These are phyloP conservation scores for Trypanosoma congolense DNA, from an alignment of 208 protist genomes.

Conservation along the genomic window DNA sequence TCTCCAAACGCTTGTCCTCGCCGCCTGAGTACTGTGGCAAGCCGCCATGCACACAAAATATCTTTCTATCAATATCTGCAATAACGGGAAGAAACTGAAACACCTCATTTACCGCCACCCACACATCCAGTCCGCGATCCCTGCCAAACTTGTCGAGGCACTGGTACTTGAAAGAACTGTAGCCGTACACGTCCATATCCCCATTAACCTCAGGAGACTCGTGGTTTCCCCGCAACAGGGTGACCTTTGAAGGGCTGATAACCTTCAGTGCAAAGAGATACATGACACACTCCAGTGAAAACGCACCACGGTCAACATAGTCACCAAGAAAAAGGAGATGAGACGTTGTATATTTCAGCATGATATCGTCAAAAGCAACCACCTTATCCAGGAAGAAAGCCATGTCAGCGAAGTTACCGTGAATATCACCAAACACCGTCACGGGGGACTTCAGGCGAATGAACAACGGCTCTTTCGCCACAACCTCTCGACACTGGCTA, in stretches of 20 bases:
- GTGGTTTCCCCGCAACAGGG: slow-evolving; percentile 91
- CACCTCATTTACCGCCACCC: slow-evolving; percentile 86
- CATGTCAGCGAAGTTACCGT: slow-evolving; percentile 92
- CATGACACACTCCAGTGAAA: slow-evolving; percentile 86
- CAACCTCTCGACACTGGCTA: slow-evolving; percentile 75
- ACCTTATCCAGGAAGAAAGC: slow-evolving; percentile 88
- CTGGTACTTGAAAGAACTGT: slow-evolving; percentile 90
- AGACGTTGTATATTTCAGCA: slow-evolving; percentile 87
- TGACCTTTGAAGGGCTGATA: slow-evolving; percentile 86
- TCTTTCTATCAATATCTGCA: slow-evolving; percentile 91
- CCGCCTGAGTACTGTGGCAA: slow-evolving; percentile 89
- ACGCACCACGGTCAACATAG: slow-evolving; percentile 97
- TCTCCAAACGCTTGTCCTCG: slow-evolving; percentile 83
- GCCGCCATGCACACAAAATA: slow-evolving; percentile 94
- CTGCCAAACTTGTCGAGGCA: slow-evolving; percentile 88
- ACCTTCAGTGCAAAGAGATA: slow-evolving; percentile 87
- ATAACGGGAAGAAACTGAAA: slow-evolving; percentile 92
- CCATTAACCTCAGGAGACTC: slow-evolving; percentile 90
- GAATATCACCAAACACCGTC: slow-evolving; percentile 91
- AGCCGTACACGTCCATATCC: slow-evolving; percentile 90
- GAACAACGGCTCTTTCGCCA: slow-evolving; percentile 84
- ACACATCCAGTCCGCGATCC: slow-evolving; percentile 82
- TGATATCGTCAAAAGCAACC: slow-evolving; percentile 84
- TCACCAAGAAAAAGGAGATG: slow-evolving; percentile 98
- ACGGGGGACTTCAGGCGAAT: slow-evolving; percentile 86